phyloP scores from a whole-genome alignment of 371 early-diverging fungal genomes.

The Funneliformis caledonium region DNA sequence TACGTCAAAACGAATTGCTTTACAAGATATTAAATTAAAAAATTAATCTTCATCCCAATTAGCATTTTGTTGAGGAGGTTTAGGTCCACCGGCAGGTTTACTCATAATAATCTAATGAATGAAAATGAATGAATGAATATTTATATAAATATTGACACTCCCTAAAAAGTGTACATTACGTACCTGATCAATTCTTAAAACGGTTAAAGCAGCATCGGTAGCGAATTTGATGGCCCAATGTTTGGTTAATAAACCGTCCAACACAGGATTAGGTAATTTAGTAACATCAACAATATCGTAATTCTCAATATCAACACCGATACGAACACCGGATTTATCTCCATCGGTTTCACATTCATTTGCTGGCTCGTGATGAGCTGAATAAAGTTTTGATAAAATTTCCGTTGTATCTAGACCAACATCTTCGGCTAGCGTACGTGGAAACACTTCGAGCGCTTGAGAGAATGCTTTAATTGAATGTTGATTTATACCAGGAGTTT shows the following conservation, averaged over 20 bases:
- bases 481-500: constrained; percentile 95
- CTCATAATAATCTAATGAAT: constrained; percentile 89
- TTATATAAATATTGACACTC: not conserved
- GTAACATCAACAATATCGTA: constrained; percentile 79
- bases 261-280: constrained; percentile 58
- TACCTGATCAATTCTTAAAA: constrained; percentile 95
- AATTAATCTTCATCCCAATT: constrained; percentile 91
- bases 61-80: constrained; percentile 85
- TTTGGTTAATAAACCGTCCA: constrained; percentile 85
- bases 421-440: constrained; percentile 95
- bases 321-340: constrained; percentile 38
- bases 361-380: constrained; percentile 83
- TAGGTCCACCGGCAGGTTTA: constrained; percentile 96
- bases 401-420: constrained; percentile 96
- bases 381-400: constrained; percentile 89
- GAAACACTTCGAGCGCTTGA: constrained; percentile 94
- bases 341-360: constrained; percentile 54
- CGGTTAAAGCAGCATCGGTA: constrained; percentile 91
- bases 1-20: not conserved
- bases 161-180: not conserved
- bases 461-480: constrained; percentile 96
- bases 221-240: constrained; percentile 88
- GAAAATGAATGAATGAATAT: not conserved
- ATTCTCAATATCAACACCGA: constrained; percentile 56
- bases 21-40: not conserved